A percentile compares a stretch with the other conserved stretches of the same genome.
Evolutionary conservation across 306 rosid genomes (phyloP).

Genomic region (Carpinus fangiana): DNA sequence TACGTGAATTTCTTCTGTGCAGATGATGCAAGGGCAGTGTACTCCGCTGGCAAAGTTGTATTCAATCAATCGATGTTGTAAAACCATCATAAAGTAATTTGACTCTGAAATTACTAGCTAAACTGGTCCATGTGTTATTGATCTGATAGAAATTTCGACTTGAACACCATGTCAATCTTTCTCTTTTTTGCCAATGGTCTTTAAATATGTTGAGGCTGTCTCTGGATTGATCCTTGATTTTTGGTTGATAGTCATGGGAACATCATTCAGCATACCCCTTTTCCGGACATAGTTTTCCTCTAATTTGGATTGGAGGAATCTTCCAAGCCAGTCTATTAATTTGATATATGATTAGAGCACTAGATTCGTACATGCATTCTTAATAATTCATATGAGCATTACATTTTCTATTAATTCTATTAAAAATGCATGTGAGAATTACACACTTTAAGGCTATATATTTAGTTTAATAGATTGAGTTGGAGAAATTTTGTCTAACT

Average conservation of each 20-base stretch:
- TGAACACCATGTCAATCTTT: neutral
- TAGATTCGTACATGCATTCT: too few species aligned
- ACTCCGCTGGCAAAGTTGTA: constrained; percentile 34
- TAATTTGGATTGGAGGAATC: too few species aligned
- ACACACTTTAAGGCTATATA: too few species aligned
- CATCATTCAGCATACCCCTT: neutral
- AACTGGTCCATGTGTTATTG: neutral
- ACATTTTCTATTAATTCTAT: too few species aligned
- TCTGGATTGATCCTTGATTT: neutral
- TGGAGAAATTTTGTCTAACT: too few species aligned
- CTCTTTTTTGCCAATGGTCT: too few species aligned
- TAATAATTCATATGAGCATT: too few species aligned
- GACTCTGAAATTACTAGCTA: neutral
- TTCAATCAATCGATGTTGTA: constrained; percentile 32
- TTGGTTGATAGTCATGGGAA: neutral
- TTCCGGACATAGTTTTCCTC: too few species aligned
- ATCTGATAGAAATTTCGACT: neutral
- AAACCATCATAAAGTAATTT: neutral
- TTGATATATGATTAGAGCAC: too few species aligned
- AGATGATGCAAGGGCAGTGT: constrained; percentile 42
- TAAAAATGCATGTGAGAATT: too few species aligned
- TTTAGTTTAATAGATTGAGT: too few species aligned
- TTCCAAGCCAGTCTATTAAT: too few species aligned
- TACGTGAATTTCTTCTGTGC: constrained; percentile 13
- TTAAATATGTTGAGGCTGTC: neutral